Percentiles rank a stretch among this genome's conserved stretches.
Conservation (phyloP, 1,139 yeast genomes). For the Candida labiduridarum region DNA sequence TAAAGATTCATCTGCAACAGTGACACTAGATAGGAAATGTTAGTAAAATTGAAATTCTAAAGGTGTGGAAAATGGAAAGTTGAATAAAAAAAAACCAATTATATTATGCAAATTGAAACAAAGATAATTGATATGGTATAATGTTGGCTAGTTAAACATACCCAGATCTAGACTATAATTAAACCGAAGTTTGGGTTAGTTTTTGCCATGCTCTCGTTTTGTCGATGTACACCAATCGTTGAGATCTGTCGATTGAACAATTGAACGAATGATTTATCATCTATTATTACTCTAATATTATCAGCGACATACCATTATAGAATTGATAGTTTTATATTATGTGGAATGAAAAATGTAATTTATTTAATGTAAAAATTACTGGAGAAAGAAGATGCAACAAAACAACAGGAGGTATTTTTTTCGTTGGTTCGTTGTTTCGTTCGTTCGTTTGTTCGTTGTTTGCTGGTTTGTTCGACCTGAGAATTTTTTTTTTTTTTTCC, state of each 20-base stretch:
- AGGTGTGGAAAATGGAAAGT: constrained; percentile 18
- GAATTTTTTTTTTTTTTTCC: not conserved
- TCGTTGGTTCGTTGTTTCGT: not conserved
- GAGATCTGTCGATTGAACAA: not conserved
- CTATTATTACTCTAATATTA: not conserved
- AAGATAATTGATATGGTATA: not conserved
- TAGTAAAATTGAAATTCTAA: not conserved
- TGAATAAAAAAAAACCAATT: constrained; percentile 8
- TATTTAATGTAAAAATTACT: not conserved
- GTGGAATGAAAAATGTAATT: not conserved
- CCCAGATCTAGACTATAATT: constrained; percentile 66
- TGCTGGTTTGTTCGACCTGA: not conserved
- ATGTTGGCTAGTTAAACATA: constrained; percentile 32
- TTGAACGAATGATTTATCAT: no score
- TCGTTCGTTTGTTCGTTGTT: not conserved
- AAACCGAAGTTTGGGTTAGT: constrained; percentile 17
- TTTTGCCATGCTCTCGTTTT: not conserved
- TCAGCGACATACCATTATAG: constrained; percentile 4
- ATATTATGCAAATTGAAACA: no score
- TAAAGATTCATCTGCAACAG: constrained; percentile 94
- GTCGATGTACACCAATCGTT: not conserved
- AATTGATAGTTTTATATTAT: constrained; percentile 5
- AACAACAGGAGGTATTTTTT: constrained; percentile 1
- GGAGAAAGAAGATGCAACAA: not conserved
- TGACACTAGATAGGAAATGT: constrained; percentile 55